Percentiles rank a stretch among this genome's conserved stretches.
Evolutionary conservation across 805 yeast species (phyloP).

Genomic region (Metschnikowia lachancei): DNA sequence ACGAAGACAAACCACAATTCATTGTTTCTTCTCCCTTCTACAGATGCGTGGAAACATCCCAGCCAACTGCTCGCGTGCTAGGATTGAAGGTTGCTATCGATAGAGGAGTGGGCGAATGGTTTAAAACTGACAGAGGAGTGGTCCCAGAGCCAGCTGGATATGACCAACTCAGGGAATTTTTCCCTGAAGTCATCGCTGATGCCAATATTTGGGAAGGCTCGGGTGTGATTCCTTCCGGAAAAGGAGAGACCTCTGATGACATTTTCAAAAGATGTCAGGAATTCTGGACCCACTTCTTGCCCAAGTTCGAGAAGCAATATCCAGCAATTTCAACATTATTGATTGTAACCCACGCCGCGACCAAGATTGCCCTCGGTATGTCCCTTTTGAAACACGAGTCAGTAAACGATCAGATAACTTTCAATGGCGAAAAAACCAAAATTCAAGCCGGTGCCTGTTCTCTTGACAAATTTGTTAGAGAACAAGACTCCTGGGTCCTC

Average conservation of each 20-base stretch:
- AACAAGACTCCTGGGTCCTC: conserved; percentile 51
- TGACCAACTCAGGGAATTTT: conserved; percentile 49
- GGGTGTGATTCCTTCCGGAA: conserved; percentile 55
- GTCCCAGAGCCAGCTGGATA: conserved; percentile 69
- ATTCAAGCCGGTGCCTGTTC: conserved; percentile 83
- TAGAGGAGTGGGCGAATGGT: conserved; percentile 92
- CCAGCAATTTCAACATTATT: conserved; percentile 65
- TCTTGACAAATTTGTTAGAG: conserved; percentile 54
- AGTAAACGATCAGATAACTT: conserved; percentile 51
- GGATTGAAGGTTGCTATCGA: conserved; percentile 65
- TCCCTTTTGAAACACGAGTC: conserved; percentile 54
- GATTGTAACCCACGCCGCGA: conserved; percentile 90
- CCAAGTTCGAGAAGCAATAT: conserved; percentile 50
- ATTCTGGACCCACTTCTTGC: conserved; percentile 58
- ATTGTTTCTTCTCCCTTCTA: conserved; percentile 83
- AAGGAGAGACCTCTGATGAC: conserved; percentile 76
- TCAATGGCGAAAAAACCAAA: conserved; percentile 28
- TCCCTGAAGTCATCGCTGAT: conserved; percentile 37
- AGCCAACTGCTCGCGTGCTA: conserved; percentile 62
- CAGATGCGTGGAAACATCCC: conserved; percentile 80
- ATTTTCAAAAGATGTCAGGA: conserved; percentile 57
- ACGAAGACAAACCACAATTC: conserved; percentile 65
- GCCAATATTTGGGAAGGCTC: conserved; percentile 41
- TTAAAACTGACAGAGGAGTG: conserved; percentile 60
- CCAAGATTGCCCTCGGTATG: conserved; percentile 85